Evolutionary conservation across 2,329 filamentous ascomycete genomes (phyloP), one percentile per base, ranked within the genome.

Genomic region (Thielaviopsis punctulata): DNA sequence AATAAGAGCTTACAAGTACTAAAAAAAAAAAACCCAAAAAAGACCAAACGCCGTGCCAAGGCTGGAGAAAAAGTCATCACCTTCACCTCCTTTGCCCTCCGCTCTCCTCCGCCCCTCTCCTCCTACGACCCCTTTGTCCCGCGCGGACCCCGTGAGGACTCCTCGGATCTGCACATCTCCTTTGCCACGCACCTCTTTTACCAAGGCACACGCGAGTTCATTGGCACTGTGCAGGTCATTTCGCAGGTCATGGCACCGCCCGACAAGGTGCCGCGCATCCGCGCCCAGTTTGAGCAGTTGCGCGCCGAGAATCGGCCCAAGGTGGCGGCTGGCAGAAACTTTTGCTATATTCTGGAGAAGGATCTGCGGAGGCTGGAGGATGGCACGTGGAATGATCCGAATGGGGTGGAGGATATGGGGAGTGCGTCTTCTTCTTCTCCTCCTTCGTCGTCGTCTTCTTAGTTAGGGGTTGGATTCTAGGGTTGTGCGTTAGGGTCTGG

Each of bases 361-460:
- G 75, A 76, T 22, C 76, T 73, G 61, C 58, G 58, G 48, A 66
- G 65, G 36, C 64, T 95, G 45, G 89, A 95, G 68, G 70, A 70
- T 60, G 70, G 73, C 54, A 87, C 82, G 27, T 94, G 88, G 86
- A 75, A 89, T 64, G 69, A 79, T 53, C 64, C 68, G 33, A 82
- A 76, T 62, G 85, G 85, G 1, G 75, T 83, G 24, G 86, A 92
- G 63, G 82, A 87, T 62, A 62, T 80, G 54, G 80, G 79, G 33
- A 55, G 54, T 44, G 56, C 51, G 24, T 43, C 36, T 33, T 13
- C 5, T n/a, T 12, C 46, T 7, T 13, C 48, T 25, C 15, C 22
- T 2, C 24, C 10, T 8, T 3, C 10, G 33, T 4, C 4, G 30
- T 5, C 8, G 36, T 18, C 48, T n/a, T n/a, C n/a, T n/a, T n/a